Evolutionary conservation across 2,329 filamentous ascomycete species (phyloP), one percentile per base, ranked within the genome.

Genomic region (Seiridium unicorne): DNA sequence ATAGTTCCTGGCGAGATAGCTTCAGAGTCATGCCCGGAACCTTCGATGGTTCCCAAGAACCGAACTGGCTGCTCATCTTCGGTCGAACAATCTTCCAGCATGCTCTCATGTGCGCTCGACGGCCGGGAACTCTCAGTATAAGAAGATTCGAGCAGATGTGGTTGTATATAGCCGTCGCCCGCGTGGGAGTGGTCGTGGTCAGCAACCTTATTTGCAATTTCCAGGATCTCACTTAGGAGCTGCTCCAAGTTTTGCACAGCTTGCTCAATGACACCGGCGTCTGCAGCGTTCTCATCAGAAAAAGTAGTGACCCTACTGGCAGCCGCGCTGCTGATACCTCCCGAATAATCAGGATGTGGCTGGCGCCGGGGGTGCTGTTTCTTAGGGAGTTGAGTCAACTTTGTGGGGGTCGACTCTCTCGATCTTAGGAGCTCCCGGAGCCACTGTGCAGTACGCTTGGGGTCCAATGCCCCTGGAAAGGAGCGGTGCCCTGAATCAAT

Each of bases 191-290:
- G 64, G 56, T 72, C 69, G 13, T 74, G 68, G 38, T 76, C 73
- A 4, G 76, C 71, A 9, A 72, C 75, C 55, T 78, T 73, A 18
- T 76, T 72, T 9, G 79, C 80, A 47, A 83, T 68, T 2, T 73
- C 68, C 7, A 82, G 64, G 9, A 79, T 79, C 66, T 84, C 80
- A 38, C 71, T 75, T 5, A 84, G 65, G 18, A 84, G 74, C 32
- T 75, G 71, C 61, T 84, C 80, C 34, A 83, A 69, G 60, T 82
- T 76, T 26, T 63, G 51, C 65, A 72, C 63, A 4, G 67, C 66
- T 9, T 63, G 59, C 48, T 66, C 60, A 58, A 72, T 70, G 8
- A 64, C 63, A 13, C 61, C 59, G 8, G 54, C 63, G 46, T 71
- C 66, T 7, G 63, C 63, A 13, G 54, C 63, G 48, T 66, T 68